A percentile compares a stretch with the other conserved stretches of the same genome.
Evolutionary conservation across 345 rosid species (phyloP).

Genomic region (Linum trigynum): DNA sequence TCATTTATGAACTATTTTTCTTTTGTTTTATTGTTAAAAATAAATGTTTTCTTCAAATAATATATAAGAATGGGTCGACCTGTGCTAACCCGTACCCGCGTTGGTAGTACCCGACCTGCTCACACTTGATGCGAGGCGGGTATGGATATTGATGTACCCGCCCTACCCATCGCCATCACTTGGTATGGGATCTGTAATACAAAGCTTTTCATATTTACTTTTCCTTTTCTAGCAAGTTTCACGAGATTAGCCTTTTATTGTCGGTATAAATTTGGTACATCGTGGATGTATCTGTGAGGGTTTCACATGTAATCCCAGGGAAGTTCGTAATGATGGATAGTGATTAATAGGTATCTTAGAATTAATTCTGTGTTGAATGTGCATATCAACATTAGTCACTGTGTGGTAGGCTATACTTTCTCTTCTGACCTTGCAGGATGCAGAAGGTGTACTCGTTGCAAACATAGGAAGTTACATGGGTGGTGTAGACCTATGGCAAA

Average conservation of each 20-base stretch:
- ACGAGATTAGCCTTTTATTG: background rate
- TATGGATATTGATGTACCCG: too few relatives aligned
- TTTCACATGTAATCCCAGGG: background rate
- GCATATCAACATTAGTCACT: background rate
- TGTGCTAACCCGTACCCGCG: too few relatives aligned
- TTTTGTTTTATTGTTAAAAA: too few relatives aligned
- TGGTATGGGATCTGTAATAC: too few relatives aligned
- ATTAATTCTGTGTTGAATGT: too few relatives aligned
- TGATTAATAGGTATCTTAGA: too few relatives aligned
- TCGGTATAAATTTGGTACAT: background rate
- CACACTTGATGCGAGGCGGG: too few relatives aligned
- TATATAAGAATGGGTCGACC: too few relatives aligned
- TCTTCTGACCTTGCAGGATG: slow-evolving; percentile 46
- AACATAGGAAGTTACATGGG: slow-evolving; percentile 98
- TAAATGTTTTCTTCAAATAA: too few relatives aligned
- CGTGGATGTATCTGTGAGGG: background rate
- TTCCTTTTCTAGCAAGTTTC: background rate
- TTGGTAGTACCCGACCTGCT: too few relatives aligned
- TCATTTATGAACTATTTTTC: too few relatives aligned
- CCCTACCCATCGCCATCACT: too few relatives aligned
- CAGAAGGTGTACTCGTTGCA: slow-evolving; percentile 82
- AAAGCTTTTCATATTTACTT: background rate
- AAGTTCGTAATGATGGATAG: background rate
- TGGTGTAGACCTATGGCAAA: slow-evolving; percentile 90
- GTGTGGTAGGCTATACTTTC: slow-evolving; percentile 9